Base-by-base conservation (phyloP, 1,139 yeast species). In the Insectozyma bohioensis region DNA sequence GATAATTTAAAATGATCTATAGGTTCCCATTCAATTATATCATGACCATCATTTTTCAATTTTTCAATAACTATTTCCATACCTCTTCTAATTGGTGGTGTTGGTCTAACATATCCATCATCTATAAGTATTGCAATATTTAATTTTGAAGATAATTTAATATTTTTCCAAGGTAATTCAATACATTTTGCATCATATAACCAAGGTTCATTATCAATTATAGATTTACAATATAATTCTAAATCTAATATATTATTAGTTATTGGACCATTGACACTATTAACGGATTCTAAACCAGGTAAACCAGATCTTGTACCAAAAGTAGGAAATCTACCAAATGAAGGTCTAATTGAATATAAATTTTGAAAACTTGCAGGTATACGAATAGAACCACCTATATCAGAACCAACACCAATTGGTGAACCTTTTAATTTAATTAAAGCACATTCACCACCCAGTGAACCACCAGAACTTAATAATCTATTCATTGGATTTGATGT, bases 401-500 rank as follows among this genome's bases (percentile, higher is more conserved):
- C 92, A 25, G 84, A 72, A 12, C 90, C 90, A 36, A 83, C 66
- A 28, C 90, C 90, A 25, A 81, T 42, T 3, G 77, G 67, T 19
- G 85, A 75, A 8, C 80, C 86, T 30, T 77, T 80, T 55, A 79
- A 73, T 2, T 74, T 78, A 26, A 79, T 75, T 45, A 79, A 54
- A 1, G 87, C 74, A 43, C 88, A 87, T 54, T 83, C 90, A 45
- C 92, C 92, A 21, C 85, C 80, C 2, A 86, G 78, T 0, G 87
- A 80, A 7, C 92, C 92, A 41, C 75, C 75, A 2, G 71, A 49
- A 4, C 71, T 53, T 40, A 68, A 61, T 5, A 52, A 46, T 48
- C 63, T 45, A 45, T 68, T 67, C 51, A 46, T 56, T n/a, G 75
- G 75, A 42, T 65, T 64, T 38, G 54, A 51, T n/a, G 67, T 43